A percentile compares a stretch with the other conserved stretches of the same genome.
These are phyloP conservation scores for Fusarium camptoceras DNA, from an alignment of 2,329 filamentous ascomycete genomes.

Conservation along the genomic window DNA sequence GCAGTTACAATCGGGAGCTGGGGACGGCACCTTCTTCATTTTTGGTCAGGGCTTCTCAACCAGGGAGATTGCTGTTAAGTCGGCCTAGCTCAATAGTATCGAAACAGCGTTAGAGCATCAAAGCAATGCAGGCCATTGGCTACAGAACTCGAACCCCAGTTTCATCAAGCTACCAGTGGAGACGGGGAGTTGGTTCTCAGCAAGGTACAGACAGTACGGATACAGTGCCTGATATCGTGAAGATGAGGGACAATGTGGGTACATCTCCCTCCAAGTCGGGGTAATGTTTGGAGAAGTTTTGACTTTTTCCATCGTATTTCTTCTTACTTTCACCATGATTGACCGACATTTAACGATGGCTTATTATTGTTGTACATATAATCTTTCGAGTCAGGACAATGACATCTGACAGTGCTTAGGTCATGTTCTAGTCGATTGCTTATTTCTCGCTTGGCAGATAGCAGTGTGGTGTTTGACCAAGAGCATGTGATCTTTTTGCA, in stretches of 20 bases:
- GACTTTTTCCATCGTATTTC: background rate
- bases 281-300: constrained; percentile 35
- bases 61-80: constrained; percentile 4
- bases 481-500: constrained; percentile 8
- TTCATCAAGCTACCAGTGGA: constrained; percentile 13
- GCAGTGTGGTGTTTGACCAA: background rate
- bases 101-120: background rate
- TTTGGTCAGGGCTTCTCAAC: constrained; percentile 14
- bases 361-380: background rate
- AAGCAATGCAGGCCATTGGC: background rate
- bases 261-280: constrained; percentile 26
- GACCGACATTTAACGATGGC: background rate
- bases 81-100: background rate
- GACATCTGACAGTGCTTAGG: constrained; percentile 21
- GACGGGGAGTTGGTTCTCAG: background rate
- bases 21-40: constrained; percentile 21
- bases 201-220: background rate
- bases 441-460: constrained; percentile 18
- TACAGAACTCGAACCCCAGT: background rate
- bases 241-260: constrained; percentile 27
- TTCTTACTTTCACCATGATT: background rate
- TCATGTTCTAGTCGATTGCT: constrained; percentile 13
- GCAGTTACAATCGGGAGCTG: constrained; percentile 30
- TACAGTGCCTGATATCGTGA: constrained; percentile 3
- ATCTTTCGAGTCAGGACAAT: background rate